phyloP scores from a whole-genome alignment of 257 asterid species.

The Penstemon davidsonii region DNA sequence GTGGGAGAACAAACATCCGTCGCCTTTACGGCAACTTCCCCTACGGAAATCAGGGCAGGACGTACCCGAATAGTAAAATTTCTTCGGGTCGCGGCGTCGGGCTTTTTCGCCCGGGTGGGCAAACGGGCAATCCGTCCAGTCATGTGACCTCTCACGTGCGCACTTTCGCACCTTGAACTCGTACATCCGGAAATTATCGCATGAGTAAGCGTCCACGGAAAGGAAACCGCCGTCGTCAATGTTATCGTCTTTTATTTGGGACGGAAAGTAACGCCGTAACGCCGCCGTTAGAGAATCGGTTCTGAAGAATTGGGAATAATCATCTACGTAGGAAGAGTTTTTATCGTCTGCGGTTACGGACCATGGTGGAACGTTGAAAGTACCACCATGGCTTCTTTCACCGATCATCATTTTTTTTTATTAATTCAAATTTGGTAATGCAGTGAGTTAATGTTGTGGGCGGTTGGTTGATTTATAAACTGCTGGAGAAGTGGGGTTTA shows the following conservation, averaged over 20 bases:
- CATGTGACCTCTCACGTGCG: conserved; percentile 45
- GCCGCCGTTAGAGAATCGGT: no score
- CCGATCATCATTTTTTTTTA: no score
- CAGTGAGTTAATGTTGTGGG: no score
- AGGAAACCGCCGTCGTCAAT: conserved; percentile 11
- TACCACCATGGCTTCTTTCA: no score
- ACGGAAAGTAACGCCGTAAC: no score
- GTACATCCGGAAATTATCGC: conserved; percentile 51
- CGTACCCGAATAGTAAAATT: conserved; percentile 46
- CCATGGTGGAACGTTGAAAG: no score
- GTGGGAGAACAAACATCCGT: conserved; percentile 46
- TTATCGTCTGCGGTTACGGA: no score
- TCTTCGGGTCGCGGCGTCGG: conserved; percentile 52
- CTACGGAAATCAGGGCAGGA: conserved; percentile 48
- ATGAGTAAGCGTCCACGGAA: conserved; percentile 37
- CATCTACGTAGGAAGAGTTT: no score
- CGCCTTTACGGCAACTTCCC: conserved; percentile 44
- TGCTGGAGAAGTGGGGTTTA: no score
- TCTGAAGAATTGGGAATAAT: no score
- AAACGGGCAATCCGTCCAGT: conserved; percentile 36
- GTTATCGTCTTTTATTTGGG: neutral
- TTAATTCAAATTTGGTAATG: no score
- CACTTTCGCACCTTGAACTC: conserved; percentile 52
- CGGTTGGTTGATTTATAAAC: no score
- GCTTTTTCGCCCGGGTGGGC: conserved; percentile 59